Conservation (phyloP, 2,329 filamentous ascomycete genomes). For the Reticulascus tulasneorum region DNA sequence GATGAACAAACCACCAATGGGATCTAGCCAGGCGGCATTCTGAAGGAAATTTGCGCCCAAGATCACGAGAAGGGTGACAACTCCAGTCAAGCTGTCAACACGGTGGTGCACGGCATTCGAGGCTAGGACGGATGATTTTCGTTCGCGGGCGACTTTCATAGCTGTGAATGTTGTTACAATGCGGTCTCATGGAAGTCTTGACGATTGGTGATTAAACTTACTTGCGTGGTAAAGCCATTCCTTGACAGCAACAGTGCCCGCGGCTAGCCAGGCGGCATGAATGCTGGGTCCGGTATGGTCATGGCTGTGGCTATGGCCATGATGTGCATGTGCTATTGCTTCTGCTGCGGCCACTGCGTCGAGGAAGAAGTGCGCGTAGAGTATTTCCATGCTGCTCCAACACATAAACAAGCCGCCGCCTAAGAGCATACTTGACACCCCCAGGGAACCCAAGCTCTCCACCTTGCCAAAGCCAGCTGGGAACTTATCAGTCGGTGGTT, state of each 20-base stretch:
- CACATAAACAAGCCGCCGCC: constrained; percentile 91
- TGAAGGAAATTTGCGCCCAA: constrained; percentile 82
- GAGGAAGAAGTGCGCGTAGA: constrained; percentile 70
- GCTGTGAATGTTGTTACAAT: too few relatives aligned
- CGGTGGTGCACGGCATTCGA: constrained; percentile 97
- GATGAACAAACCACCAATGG: constrained; percentile 87
- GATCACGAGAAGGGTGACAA: constrained; percentile 87
- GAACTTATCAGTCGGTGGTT: constrained; percentile 76
- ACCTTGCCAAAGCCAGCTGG: constrained; percentile 94
- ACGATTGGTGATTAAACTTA: constrained; percentile 52
- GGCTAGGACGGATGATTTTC: constrained; percentile 91
- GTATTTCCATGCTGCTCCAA: constrained; percentile 64
- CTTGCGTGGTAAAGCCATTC: constrained; percentile 97
- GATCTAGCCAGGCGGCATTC: constrained; percentile 88
- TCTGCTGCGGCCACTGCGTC: constrained; percentile 54
- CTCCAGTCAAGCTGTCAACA: constrained; percentile 90
- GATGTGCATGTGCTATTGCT: constrained; percentile 52
- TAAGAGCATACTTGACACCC: constrained; percentile 87
- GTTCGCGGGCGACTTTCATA: constrained; percentile 91
- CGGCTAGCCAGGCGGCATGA: constrained; percentile 91
- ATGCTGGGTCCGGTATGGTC: constrained; percentile 71
- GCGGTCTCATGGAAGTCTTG: too few relatives aligned
- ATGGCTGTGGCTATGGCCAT: constrained; percentile 61
- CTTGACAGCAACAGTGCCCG: constrained; percentile 84
- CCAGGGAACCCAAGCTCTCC: constrained; percentile 91